A percentile compares a stretch with the other conserved stretches of the same genome.
Conservation (phyloP, 164 flowering plant species). For the Magnolia sinica region DNA sequence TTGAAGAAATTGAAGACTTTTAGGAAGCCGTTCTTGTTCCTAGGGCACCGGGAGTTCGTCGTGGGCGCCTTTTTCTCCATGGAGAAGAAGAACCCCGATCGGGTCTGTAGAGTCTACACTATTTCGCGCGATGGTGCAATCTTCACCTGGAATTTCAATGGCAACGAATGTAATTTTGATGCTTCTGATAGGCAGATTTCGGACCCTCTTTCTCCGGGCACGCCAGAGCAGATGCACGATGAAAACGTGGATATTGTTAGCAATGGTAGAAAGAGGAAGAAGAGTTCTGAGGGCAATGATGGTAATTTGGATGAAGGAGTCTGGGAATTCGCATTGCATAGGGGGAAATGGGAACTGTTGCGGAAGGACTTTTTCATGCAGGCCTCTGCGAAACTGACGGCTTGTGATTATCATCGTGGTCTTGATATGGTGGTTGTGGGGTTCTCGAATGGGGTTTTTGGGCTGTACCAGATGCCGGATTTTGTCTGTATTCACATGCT, state of each 20-base stretch:
- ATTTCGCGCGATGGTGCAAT: constrained; percentile 69
- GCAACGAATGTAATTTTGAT: constrained; percentile 22
- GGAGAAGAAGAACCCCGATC: constrained; percentile 45
- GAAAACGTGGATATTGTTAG: constrained; percentile 18
- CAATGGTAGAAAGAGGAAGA: constrained; percentile 49
- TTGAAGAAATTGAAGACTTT: constrained; percentile 38
- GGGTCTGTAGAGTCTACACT: constrained; percentile 50
- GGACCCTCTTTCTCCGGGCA: constrained; percentile 68
- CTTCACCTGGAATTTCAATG: constrained; percentile 61
- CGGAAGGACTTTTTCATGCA: constrained; percentile 74
- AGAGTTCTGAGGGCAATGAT: not conserved
- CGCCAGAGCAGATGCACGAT: constrained; percentile 47
- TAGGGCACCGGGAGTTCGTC: constrained; percentile 75
- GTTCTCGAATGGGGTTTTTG: constrained; percentile 91
- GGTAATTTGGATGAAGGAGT: not conserved
- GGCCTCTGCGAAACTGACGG: constrained; percentile 58
- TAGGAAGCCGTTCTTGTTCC: constrained; percentile 63
- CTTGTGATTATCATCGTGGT: constrained; percentile 85
- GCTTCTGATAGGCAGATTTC: constrained; percentile 24
- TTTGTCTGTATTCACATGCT: constrained; percentile 80
- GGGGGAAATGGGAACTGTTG: constrained; percentile 64
- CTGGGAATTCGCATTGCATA: constrained; percentile 36
- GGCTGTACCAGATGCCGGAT: constrained; percentile 96
- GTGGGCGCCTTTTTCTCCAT: constrained; percentile 69
- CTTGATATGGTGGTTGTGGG: constrained; percentile 89